These are phyloP conservation scores for Curvularia spicifera DNA, from an alignment of 2,329 filamentous ascomycete species.

Conservation along the genomic window DNA sequence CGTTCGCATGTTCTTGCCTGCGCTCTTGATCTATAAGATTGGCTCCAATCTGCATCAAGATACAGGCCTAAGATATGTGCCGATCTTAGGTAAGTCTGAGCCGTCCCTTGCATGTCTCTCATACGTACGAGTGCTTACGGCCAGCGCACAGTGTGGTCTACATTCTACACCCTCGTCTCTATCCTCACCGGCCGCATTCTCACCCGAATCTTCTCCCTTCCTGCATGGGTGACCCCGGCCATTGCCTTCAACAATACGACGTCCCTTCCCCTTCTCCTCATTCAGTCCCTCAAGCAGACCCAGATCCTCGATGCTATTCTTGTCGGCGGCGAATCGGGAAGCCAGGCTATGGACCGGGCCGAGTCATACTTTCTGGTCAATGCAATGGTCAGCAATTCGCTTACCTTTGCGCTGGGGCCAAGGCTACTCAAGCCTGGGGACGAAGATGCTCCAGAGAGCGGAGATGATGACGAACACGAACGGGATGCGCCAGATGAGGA, in stretches of 20 bases:
- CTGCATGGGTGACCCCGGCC: conserved; percentile 61
- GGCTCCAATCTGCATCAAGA: conserved; percentile 58
- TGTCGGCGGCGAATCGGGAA: conserved; percentile 51
- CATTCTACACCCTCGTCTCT: conserved; percentile 58
- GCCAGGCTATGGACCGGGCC: conserved; percentile 62
- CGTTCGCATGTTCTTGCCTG: conserved; percentile 61
- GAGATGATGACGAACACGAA: conserved; percentile 13
- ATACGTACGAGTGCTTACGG: conserved; percentile 15
- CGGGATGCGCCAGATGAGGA: conserved; percentile 29
- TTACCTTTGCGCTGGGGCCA: conserved; percentile 70
- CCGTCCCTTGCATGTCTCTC: neutral
- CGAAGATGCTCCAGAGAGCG: conserved; percentile 51
- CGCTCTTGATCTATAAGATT: conserved; percentile 60
- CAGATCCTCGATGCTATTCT: conserved; percentile 62
- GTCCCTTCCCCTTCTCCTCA: conserved; percentile 59
- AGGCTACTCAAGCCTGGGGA: conserved; percentile 59
- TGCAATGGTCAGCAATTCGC: conserved; percentile 66
- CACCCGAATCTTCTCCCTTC: conserved; percentile 57
- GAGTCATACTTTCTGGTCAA: conserved; percentile 72
- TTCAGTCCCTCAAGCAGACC: conserved; percentile 61
- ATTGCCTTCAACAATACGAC: conserved; percentile 66
- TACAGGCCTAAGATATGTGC: conserved; percentile 57
- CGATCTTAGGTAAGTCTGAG: conserved; percentile 52
- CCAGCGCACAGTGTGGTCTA: conserved; percentile 55
- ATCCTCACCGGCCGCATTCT: conserved; percentile 55